Percentiles rank a stretch among this genome's conserved stretches.
Conservation (phyloP, 2,329 filamentous ascomycete species). For the Sporothrix globosa region DNA sequence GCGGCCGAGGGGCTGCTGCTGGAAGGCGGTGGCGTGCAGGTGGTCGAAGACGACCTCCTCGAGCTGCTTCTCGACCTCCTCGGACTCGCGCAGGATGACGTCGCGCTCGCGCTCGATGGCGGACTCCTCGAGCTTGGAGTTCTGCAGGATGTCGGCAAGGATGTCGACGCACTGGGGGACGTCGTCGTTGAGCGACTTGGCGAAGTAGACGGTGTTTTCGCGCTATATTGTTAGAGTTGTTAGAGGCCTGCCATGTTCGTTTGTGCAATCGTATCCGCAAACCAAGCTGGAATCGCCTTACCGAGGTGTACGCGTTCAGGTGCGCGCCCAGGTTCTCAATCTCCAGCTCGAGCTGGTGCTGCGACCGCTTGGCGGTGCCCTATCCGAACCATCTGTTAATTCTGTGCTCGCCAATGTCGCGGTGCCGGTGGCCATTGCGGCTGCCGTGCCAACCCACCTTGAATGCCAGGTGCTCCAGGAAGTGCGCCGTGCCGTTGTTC, state of each 20-base stretch:
- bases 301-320: constrained; percentile 98
- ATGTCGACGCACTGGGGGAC: constrained; percentile 97
- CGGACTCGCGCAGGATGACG: constrained; percentile 97
- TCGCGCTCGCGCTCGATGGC: constrained; percentile 98
- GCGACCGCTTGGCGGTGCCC: constrained; percentile 92
- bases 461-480: constrained; percentile 99
- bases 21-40: constrained; percentile 96
- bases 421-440: constrained; percentile 2
- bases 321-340: constrained; percentile 99
- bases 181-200: constrained; percentile 98
- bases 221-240: constrained; percentile 57
- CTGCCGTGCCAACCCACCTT: constrained; percentile 66
- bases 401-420: not conserved
- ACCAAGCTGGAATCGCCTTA: constrained; percentile 46
- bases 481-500: constrained; percentile 99
- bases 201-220: constrained; percentile 99
- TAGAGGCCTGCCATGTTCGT: not conserved
- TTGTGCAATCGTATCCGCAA: too few relatives aligned
- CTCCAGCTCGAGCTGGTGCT: constrained; percentile 97
- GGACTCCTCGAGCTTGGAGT: constrained; percentile 92
- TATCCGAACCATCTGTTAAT: constrained; percentile 42
- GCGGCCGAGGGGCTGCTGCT: constrained; percentile 92
- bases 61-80: constrained; percentile 99
- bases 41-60: constrained; percentile 99
- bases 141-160: constrained; percentile 97